phyloP scores from a whole-genome alignment of 176 grass and related monocot species.

The Raddia guianensis region DNA sequence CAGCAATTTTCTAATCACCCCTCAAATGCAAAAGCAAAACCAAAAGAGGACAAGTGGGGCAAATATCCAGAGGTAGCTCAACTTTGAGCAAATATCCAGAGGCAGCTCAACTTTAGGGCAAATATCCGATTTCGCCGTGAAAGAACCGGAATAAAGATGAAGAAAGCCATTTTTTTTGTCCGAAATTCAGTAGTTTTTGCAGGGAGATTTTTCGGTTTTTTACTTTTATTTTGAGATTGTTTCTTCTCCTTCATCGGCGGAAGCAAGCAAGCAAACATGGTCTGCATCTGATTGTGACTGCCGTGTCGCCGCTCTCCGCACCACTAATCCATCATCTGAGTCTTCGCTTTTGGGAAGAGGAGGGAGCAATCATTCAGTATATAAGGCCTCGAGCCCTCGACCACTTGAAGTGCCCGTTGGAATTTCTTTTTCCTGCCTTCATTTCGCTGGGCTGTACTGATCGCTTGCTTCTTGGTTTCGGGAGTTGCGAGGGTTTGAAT shows the following conservation, averaged over 20 bases:
- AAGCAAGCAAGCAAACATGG: constrained; percentile 32
- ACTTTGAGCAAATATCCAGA: no score
- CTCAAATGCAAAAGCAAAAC: no score
- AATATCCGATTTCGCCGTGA: no score
- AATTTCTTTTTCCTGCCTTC: constrained; percentile 34
- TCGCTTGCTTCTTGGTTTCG: constrained; percentile 15
- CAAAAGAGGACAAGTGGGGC: no score
- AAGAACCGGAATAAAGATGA: constrained; percentile 10
- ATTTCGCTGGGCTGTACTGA: constrained; percentile 22
- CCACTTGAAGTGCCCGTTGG: constrained; percentile 42
- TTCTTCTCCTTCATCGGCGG: constrained; percentile 39
- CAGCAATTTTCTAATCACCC: no score
- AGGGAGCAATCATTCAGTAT: constrained; percentile 59
- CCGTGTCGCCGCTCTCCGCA: constrained; percentile 19
- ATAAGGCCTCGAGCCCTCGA: constrained; percentile 29
- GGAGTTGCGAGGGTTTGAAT: neutral
- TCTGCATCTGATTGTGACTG: constrained; percentile 55
- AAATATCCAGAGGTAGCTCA: no score
- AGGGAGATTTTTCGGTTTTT: constrained; percentile 42
- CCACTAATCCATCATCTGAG: constrained; percentile 12
- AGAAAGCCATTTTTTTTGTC: neutral
- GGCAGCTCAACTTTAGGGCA: no score
- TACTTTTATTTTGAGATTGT: neutral
- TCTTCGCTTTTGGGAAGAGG: constrained; percentile 41
- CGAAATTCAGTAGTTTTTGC: neutral